Evolutionary conservation across 2,329 filamentous ascomycete genomes (phyloP).

Genomic region (Ceratocystis eucalypticola): DNA sequence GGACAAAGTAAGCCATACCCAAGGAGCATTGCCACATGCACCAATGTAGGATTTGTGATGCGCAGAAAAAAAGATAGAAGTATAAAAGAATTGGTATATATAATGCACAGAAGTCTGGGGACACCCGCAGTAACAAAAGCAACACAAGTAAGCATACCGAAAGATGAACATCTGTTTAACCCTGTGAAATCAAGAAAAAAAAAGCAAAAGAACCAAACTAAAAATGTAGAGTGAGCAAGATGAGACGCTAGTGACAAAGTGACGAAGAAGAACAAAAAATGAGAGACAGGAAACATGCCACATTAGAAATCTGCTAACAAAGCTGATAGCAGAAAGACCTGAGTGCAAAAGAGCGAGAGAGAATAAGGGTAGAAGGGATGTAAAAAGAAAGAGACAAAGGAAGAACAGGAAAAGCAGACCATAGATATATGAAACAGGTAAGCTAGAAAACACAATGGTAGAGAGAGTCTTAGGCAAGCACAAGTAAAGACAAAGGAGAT

Average conservation of each 20-base stretch:
- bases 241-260: neutral
- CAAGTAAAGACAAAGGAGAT: neutral
- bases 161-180: too few species aligned
- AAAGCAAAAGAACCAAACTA: neutral
- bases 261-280: constrained; percentile 8
- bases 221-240: neutral
- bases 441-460: neutral
- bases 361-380: neutral
- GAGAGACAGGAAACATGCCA: constrained; percentile 4
- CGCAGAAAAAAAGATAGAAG: too few species aligned
- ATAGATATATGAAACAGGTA: neutral
- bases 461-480: neutral
- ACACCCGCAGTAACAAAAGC: neutral
- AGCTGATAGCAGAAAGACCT: neutral
- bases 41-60: too few species aligned
- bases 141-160: neutral
- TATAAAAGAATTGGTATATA: neutral
- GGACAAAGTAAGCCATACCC: neutral
- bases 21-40: neutral
- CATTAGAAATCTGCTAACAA: neutral
- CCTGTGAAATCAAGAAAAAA: neutral
- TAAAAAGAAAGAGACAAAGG: neutral
- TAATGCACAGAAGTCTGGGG: neutral
- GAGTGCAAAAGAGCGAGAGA: neutral
- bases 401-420: neutral